Percentiles rank a stretch among this genome's conserved stretches.
These are phyloP conservation scores for Tilletia caries DNA, from an alignment of 1,284 basidiomycete genomes.

Conservation along the genomic window DNA sequence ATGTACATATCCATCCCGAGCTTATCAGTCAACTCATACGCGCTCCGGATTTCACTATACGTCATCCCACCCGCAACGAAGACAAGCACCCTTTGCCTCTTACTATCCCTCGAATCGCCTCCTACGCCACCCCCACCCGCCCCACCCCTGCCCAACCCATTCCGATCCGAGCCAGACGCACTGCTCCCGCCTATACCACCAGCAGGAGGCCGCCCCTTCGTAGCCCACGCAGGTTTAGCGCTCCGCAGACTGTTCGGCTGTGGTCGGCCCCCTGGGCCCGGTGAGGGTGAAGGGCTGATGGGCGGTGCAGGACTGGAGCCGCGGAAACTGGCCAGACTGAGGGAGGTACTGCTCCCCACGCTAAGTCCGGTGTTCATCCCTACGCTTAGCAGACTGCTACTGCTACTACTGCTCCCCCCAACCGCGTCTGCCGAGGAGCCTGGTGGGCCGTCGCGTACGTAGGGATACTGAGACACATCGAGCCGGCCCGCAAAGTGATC, in stretches of 20 bases:
- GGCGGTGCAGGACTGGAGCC: neutral
- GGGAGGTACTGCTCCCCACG: neutral
- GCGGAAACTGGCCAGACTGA: slow-evolving; percentile 10
- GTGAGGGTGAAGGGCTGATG: slow-evolving; percentile 1
- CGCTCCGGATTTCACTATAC: slow-evolving; percentile 87
- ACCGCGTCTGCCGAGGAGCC: neutral
- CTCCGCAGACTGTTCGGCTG: slow-evolving; percentile 34
- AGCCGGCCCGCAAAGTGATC: slow-evolving; percentile 77
- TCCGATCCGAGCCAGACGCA: neutral
- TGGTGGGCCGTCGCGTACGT: slow-evolving; percentile 67
- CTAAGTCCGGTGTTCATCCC: neutral
- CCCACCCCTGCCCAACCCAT: neutral
- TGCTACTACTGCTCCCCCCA: neutral
- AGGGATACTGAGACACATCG: slow-evolving; percentile 79
- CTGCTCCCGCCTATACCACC: neutral
- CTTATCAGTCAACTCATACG: slow-evolving; percentile 71
- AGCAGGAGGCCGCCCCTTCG: slow-evolving; percentile 11
- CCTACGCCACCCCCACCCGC: slow-evolving; percentile 1
- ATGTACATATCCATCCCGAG: slow-evolving; percentile 86
- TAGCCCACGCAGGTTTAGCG: slow-evolving; percentile 43
- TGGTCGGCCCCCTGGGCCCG: slow-evolving; percentile 12
- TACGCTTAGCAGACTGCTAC: neutral
- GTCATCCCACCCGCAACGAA: slow-evolving; percentile 96
- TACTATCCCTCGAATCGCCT: slow-evolving; percentile 56
- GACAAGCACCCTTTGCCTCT: slow-evolving; percentile 76